Evolutionary conservation across 2,329 filamentous ascomycete genomes (phyloP).

Genomic region (Claviceps citrina): DNA sequence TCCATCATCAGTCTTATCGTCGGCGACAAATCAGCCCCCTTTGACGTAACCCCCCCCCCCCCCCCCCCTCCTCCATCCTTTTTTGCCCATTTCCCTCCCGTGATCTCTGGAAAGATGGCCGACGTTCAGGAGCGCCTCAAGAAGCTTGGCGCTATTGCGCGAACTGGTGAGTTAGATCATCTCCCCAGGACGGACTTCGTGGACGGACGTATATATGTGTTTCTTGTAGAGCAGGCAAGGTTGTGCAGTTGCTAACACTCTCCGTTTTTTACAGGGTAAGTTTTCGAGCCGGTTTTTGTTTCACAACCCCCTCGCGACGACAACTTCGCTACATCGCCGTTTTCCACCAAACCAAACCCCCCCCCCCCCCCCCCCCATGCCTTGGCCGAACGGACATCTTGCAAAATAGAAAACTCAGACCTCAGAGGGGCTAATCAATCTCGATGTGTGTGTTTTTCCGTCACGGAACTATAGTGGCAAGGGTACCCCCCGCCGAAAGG

Average conservation of each 20-base stretch:
- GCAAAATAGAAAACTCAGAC: not conserved
- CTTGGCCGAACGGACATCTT: no score
- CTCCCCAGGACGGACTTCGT: no score
- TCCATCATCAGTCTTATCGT: conserved; percentile 21
- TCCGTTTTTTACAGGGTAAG: conserved; percentile 20
- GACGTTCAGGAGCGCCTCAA: conserved; percentile 44
- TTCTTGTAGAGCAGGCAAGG: no score
- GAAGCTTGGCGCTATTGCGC: conserved; percentile 38
- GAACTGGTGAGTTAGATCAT: conserved; percentile 61
- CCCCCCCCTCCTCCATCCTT: no score
- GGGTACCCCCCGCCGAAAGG: conserved; percentile 92
- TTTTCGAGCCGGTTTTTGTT: conserved; percentile 4
- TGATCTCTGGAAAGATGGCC: no score
- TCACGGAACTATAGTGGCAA: conserved; percentile 51
- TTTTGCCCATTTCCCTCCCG: conserved; percentile 14
- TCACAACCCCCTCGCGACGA: not conserved
- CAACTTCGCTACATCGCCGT: not conserved
- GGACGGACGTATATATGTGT: no score
- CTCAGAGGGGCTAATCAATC: conserved; percentile 14
- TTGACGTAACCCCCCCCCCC: conserved; percentile 17
- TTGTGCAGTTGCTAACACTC: conserved; percentile 2
- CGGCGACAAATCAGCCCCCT: conserved; percentile 22
- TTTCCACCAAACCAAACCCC: no score
- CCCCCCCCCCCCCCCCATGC: no score
- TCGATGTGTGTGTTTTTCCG: no score